Conservation (phyloP, 2,329 filamentous ascomycete species). For the Xylariaceae sp. region DNA sequence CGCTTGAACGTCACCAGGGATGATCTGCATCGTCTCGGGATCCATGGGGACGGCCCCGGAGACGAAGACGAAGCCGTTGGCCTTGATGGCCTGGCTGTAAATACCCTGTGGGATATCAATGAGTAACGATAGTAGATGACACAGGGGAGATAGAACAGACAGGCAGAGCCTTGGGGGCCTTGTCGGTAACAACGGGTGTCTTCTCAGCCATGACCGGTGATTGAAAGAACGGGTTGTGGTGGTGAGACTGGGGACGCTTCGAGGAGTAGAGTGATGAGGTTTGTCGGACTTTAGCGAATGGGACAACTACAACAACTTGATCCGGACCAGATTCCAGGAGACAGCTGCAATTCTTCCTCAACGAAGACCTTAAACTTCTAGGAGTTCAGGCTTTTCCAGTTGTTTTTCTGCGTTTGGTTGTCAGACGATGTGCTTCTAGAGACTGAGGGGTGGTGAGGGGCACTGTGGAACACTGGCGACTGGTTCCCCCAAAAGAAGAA, state of each 20-base stretch:
- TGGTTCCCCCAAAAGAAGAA: too few species aligned
- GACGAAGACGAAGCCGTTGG: slow-evolving; percentile 65
- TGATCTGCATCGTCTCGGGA: slow-evolving; percentile 51
- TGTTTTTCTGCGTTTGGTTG: too few species aligned
- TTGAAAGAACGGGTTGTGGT: background rate
- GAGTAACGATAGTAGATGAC: background rate
- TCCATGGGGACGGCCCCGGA: slow-evolving; percentile 70
- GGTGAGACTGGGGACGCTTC: background rate
- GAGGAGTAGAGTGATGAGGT: slow-evolving; percentile 4
- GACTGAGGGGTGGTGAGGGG: too few species aligned
- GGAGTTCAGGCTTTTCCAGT: too few species aligned
- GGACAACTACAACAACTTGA: too few species aligned
- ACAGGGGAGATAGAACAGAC: background rate
- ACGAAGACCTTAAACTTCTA: too few species aligned
- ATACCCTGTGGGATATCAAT: slow-evolving; percentile 18
- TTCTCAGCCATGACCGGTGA: slow-evolving; percentile 31
- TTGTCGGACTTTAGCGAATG: background rate
- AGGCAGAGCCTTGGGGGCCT: slow-evolving; percentile 39
- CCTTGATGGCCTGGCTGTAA: slow-evolving; percentile 58
- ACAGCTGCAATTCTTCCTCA: too few species aligned
- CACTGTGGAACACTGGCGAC: too few species aligned
- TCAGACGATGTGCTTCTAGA: too few species aligned
- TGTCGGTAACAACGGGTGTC: slow-evolving; percentile 36
- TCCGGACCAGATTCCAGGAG: too few species aligned
- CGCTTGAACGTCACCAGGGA: slow-evolving; percentile 61